Base-by-base conservation (phyloP, 2,329 filamentous ascomycete genomes). In the Colletotrichum echinochloae region DNA sequence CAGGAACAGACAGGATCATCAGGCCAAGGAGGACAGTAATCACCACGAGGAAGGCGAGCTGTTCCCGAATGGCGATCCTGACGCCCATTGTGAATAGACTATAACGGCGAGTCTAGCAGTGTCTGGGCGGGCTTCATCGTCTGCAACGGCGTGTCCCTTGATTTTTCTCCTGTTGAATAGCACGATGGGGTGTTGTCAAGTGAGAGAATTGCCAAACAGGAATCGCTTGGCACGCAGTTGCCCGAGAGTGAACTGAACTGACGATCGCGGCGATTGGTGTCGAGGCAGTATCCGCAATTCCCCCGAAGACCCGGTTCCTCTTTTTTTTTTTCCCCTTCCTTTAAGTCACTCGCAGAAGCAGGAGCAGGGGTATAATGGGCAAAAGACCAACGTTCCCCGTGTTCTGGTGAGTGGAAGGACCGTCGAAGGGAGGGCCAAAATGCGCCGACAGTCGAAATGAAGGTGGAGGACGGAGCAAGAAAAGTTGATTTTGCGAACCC, bases 1-100 rank as follows among this genome's bases (percentile, higher is more conserved):
- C 93, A 76, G 94, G 93, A 73, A 97, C 88, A 20, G 94, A 90
- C 72, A 97, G 87, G 72, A 97, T 90, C 65, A 91, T 89, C 72
- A 97, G 87, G 64, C 91, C 91, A 67, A 92, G 83, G 67, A 97
- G 87, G 59, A 94, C 90, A 70, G 92, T 89, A 70, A 94, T 78
- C 74, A 96, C 84, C 76, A 97, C 93, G 73, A 97, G 86, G 79
- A 91, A 86, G 74, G 90, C 93, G 76, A 98, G 87, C 87, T 98
- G 95, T 83, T 95, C 91, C 75, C 94, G 89, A 77, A 97, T 97
- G 68, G 92, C 91, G 79, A 97, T 89, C 80, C 94, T 90, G 93
- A 97, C 95, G 55, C 60, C 68, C 72, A 73, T 73, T 28, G 37
- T 67, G 54, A 60, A 54, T 60, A 57, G 72, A 72, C 62, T 73